Conservation (phyloP, 768 basidiomycete species). For the Rhizopogon roseolus region DNA sequence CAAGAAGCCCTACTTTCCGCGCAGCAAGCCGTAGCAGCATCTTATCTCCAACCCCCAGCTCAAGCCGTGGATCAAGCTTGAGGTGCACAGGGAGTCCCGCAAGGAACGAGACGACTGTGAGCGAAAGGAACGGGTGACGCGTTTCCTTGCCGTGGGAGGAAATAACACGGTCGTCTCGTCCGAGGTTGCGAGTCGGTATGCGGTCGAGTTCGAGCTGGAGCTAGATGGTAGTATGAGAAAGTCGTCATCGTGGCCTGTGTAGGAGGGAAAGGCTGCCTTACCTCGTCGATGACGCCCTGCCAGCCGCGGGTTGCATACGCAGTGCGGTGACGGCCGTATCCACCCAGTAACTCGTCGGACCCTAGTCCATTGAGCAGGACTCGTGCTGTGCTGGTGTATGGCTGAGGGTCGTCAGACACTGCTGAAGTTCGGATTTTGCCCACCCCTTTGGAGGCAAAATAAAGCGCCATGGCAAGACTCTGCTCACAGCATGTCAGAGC, state of each 20-base stretch:
- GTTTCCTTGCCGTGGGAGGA: slow-evolving; percentile 91
- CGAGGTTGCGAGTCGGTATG: slow-evolving; percentile 85
- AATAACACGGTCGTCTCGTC: slow-evolving; percentile 91
- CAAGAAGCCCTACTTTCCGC: slow-evolving; percentile 64
- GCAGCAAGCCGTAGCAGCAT: slow-evolving; percentile 72
- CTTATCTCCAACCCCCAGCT: slow-evolving; percentile 87
- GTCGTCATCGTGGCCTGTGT: background rate
- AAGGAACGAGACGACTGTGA: slow-evolving; percentile 72
- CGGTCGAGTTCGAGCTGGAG: slow-evolving; percentile 87
- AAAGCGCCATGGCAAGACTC: slow-evolving; percentile 91
- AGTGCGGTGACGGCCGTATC: slow-evolving; percentile 85
- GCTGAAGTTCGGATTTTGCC: slow-evolving; percentile 49
- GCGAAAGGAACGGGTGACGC: slow-evolving; percentile 85
- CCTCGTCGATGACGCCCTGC: slow-evolving; percentile 78
- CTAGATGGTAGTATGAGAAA: slow-evolving; percentile 32
- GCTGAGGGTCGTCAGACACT: slow-evolving; percentile 24
- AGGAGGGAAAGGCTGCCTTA: slow-evolving; percentile 22
- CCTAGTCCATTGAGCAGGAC: slow-evolving; percentile 91
- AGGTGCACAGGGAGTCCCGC: slow-evolving; percentile 73
- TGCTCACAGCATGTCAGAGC: slow-evolving; percentile 24
- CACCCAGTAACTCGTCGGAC: slow-evolving; percentile 92
- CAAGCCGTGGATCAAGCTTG: slow-evolving; percentile 75
- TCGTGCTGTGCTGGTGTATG: slow-evolving; percentile 70
- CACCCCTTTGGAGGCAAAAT: slow-evolving; percentile 82
- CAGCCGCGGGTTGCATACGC: slow-evolving; percentile 68